Percentiles rank a stretch among this genome's conserved stretches.
Conservation (phyloP, 768 basidiomycete species). For the Mycena galopus region DNA sequence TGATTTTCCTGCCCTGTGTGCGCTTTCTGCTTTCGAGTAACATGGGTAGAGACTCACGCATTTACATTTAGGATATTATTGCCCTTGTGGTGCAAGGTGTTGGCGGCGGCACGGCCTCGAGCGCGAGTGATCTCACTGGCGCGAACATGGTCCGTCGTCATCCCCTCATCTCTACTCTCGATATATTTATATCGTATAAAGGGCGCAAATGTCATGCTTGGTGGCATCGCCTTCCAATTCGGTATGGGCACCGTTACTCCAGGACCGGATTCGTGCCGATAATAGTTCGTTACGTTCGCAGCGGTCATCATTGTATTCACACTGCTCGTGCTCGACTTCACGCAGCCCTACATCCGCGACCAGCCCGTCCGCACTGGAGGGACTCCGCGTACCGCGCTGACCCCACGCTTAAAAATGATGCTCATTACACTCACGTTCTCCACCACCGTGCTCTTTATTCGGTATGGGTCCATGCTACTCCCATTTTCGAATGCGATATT, state of each 20-base stretch:
- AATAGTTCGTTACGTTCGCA: constrained; percentile 31
- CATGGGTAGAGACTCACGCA: background rate
- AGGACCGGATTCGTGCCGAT: background rate
- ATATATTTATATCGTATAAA: background rate
- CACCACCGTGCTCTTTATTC: constrained; percentile 60
- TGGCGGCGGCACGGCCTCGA: constrained; percentile 19
- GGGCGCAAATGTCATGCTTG: constrained; percentile 58
- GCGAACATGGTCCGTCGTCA: constrained; percentile 1
- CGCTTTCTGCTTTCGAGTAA: constrained; percentile 1
- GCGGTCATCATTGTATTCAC: constrained; percentile 60
- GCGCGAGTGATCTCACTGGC: background rate
- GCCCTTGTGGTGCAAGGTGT: constrained; percentile 28
- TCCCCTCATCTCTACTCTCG: background rate
- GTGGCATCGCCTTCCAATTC: constrained; percentile 73
- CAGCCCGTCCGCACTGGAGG: constrained; percentile 42
- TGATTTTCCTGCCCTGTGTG: constrained; percentile 54
- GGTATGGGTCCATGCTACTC: constrained; percentile 49
- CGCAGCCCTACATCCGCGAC: constrained; percentile 54
- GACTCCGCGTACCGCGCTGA: background rate
- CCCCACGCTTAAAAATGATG: constrained; percentile 42
- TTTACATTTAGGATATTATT: constrained; percentile 10
- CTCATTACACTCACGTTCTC: constrained; percentile 53
- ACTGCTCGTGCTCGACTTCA: constrained; percentile 58
- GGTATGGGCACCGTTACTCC: constrained; percentile 40
- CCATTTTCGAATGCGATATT: background rate